Percentiles rank a stretch among this genome's conserved stretches.
These are phyloP conservation scores for Pythium aquatile DNA, from an alignment of 352 stramenopile species.

Conservation along the genomic window DNA sequence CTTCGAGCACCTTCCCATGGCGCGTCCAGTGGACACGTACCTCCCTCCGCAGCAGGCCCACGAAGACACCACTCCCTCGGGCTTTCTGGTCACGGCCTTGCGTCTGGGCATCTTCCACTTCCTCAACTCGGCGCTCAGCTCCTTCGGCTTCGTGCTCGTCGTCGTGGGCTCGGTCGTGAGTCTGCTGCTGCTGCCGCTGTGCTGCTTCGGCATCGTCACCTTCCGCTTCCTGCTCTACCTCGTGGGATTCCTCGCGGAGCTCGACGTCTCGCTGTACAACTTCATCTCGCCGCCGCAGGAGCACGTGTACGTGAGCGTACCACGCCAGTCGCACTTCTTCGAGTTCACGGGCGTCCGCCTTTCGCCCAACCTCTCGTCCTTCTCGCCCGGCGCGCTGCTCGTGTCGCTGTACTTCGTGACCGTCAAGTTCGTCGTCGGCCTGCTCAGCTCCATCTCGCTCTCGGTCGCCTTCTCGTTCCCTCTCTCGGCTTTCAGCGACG, in stretches of 20 bases:
- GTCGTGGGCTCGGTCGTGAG: slow-evolving; percentile 36
- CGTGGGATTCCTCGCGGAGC: slow-evolving; percentile 48
- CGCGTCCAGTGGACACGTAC: slow-evolving; percentile 24
- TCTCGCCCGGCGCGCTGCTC: slow-evolving; percentile 40
- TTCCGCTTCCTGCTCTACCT: slow-evolving; percentile 56
- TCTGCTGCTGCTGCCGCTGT: slow-evolving; percentile 48
- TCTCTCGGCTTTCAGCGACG: slow-evolving; percentile 36
- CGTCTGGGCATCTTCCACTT: slow-evolving; percentile 62
- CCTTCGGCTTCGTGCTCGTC: slow-evolving; percentile 42
- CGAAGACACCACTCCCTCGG: slow-evolving; percentile 2
- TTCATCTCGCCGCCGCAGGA: slow-evolving; percentile 52
- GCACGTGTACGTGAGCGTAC: slow-evolving; percentile 46
- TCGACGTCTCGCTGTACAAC: slow-evolving; percentile 65
- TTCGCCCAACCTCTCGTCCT: slow-evolving; percentile 42
- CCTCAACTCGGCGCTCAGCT: slow-evolving; percentile 51
- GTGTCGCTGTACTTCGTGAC: slow-evolving; percentile 62
- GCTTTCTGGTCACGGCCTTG: slow-evolving; percentile 39
- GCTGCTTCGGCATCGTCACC: slow-evolving; percentile 50
- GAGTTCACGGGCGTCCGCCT: slow-evolving; percentile 51
- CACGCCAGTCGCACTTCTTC: slow-evolving; percentile 31
- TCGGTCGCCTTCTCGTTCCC: slow-evolving; percentile 58
- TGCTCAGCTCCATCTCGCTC: slow-evolving; percentile 50
- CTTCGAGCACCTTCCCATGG: slow-evolving; percentile 25
- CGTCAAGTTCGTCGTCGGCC: slow-evolving; percentile 53
- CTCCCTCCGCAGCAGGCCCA: neutral